Percentiles rank a stretch among this genome's conserved stretches.
phyloP scores from a whole-genome alignment of 768 basidiomycete genomes.

The Glaciozyma martinii region DNA sequence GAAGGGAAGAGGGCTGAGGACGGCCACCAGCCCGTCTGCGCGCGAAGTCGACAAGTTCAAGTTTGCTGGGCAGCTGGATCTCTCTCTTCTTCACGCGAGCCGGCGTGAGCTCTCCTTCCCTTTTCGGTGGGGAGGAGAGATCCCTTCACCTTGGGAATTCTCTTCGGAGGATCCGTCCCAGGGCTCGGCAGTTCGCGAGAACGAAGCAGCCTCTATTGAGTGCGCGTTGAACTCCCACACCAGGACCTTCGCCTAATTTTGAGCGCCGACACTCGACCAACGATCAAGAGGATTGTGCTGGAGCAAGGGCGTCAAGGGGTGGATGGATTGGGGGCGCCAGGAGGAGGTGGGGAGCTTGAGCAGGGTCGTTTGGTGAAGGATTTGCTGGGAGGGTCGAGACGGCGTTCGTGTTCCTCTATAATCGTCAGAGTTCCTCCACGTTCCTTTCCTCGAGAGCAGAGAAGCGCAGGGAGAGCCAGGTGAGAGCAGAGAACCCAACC shows the following conservation, averaged over 20 bases:
- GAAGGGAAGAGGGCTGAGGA: background rate
- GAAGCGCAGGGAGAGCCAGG: too few relatives aligned
- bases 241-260: background rate
- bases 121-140: background rate
- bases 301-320: too few relatives aligned
- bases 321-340: too few relatives aligned
- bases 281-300: too few relatives aligned
- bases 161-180: background rate
- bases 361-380: too few relatives aligned
- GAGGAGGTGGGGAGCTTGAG: too few relatives aligned
- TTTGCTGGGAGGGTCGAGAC: too few relatives aligned
- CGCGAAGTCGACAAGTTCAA: background rate
- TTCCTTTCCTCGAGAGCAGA: too few relatives aligned
- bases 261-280: background rate
- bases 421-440: too few relatives aligned
- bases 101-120: too few relatives aligned
- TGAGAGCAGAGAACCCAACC: background rate
- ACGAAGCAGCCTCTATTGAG: constrained; percentile 17
- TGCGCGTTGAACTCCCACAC: constrained; percentile 3
- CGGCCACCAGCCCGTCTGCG: background rate
- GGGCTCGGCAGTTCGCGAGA: constrained; percentile 10
- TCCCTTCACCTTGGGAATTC: background rate
- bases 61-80: background rate
- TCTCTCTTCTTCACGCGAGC: constrained; percentile 3
- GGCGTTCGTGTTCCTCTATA: too few relatives aligned